Evolutionary conservation across 345 rosid genomes (phyloP), one percentile per base, ranked within the genome.

Genomic region (Draba incana): DNA sequence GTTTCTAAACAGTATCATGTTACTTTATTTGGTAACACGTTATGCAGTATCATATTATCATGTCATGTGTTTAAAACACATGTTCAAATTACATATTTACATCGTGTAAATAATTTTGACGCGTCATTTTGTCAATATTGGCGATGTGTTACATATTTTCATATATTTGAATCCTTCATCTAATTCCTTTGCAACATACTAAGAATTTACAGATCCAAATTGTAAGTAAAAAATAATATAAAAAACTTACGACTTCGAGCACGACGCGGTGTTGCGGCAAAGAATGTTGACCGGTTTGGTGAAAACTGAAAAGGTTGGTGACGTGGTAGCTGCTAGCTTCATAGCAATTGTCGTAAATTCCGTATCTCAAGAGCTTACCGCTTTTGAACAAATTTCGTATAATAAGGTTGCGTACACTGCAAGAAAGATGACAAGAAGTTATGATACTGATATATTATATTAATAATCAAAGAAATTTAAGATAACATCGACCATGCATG

Each of bases 271-370:
- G 46, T 46, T 49, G 24, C 41, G 60, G 46, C 38, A 11, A 66
- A 57, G 31, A 39, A 64, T 6, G 2, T 72, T 72, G 71, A 72
- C 71, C 60, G 35, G 23, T 28, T 64, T 30, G 39, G 64, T 64
- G 37, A 33, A 33, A 8, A 8, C 8, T 64, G 37, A 33, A 33
- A 8, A 8, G 37, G 37, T 33, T 33, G 37, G 37, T 33, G 8
- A 33, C 7, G 1, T 33, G 8, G 3, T 57, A 41, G 38, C 13
- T 31, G 33, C 44, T 4, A 3, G 0, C 52, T 49, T 43, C 47
- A 42, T 57, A 65, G 42, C 31, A 41, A 20, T 23, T 14, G 1
- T 37, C 12, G 23, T 28, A 62, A 10, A 10, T 42, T 66, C 28
- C 53, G 35, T 55, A 16, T 16, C 44, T 14, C 31, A 54, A 33